Evolutionary conservation across 2,329 filamentous ascomycete genomes (phyloP), one percentile per base, ranked within the genome.

Genomic region (Dactylellina haptotyla): DNA sequence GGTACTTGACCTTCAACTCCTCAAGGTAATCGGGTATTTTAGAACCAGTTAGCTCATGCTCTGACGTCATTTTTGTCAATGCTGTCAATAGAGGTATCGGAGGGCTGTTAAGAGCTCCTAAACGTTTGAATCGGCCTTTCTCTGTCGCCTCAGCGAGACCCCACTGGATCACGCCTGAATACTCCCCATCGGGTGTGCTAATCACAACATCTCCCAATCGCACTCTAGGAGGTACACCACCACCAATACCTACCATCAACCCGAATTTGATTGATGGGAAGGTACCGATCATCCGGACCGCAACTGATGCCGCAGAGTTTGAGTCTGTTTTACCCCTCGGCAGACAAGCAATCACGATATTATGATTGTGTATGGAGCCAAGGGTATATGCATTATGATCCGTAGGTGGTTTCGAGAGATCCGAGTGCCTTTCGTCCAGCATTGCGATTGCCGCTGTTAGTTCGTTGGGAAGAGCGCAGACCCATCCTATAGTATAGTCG

Each of bases 191-290:
- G 30, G 62, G 62, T 1, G 28, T 37, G 14, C 62, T 66, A 9
- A 66, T 43, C 0, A 66, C 62, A 12, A 66, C 51, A 26, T 66
- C 62, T 10, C 62, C 62, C 1, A n/a, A n/a, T n/a, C n/a, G n/a
- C n/a, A n/a, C 62, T 25, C 75, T 58, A 3, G 48, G 51, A 8
- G 77, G 76, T n/a, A 77, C 63, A n/a, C 78, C 78, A n/a, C 78
- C 76, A n/a, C 81, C 82, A 43, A 84, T 81, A 23, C 83, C 83
- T 0, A 84, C 82, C 79, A 85, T 80, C 0, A 85, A 77, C 2
- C 80, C 80, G 39, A 83, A 79, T 18, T 76, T 78, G 28, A 83
- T 80, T 23, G 56, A 62, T 6, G 75, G 71, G 67, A 82, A 83
- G 2, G 77, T 78, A 3, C 63, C 51, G n/a, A 64, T 59, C 78